phyloP scores from a whole-genome alignment of 164 flowering plant genomes.

The Chimonanthus praecox region DNA sequence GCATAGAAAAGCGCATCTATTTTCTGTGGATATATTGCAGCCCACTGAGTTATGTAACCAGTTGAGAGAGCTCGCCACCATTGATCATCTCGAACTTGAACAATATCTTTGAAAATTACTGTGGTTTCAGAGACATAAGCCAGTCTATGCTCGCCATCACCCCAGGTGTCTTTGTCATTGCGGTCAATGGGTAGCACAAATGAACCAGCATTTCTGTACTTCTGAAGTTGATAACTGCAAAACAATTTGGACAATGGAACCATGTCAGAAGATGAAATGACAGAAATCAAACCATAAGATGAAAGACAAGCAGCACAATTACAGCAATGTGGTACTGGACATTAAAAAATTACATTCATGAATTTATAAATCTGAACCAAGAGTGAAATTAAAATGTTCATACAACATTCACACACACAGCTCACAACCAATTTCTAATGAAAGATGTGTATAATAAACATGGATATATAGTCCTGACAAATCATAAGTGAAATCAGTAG shows the following conservation, averaged over 20 bases:
- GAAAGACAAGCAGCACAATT: neutral
- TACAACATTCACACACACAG: neutral
- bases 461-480: neutral
- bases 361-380: neutral
- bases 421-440: neutral
- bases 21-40: conserved; percentile 88
- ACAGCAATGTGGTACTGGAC: no score
- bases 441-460: neutral
- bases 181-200: conserved; percentile 88
- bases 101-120: conserved; percentile 86
- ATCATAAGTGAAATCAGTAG: neutral
- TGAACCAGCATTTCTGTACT: conserved; percentile 86
- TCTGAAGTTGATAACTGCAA: conserved; percentile 94
- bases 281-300: neutral
- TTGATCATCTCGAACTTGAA: conserved; percentile 89
- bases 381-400: neutral
- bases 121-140: conserved; percentile 98
- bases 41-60: conserved; percentile 96
- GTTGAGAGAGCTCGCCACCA: conserved; percentile 94
- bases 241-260: neutral
- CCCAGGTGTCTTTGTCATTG: conserved; percentile 91
- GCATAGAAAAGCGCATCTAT: conserved; percentile 91
- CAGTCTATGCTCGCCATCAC: conserved; percentile 94
- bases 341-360: neutral
- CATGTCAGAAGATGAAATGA: neutral